phyloP scores from a whole-genome alignment of 2,329 filamentous ascomycete genomes.

The Colletotrichum paranaense region DNA sequence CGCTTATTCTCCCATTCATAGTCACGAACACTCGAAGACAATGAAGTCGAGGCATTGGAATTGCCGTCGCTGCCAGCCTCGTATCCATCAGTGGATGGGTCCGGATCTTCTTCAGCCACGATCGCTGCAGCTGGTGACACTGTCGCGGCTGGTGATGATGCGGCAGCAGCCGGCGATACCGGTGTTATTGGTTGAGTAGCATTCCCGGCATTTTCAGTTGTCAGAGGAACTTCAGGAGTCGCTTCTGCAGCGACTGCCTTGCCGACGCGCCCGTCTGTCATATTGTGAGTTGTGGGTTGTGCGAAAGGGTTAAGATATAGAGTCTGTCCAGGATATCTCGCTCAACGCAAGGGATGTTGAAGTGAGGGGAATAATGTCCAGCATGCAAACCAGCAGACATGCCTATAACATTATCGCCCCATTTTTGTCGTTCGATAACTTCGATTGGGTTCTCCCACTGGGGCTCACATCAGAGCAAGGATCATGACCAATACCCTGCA shows the following conservation, averaged over 20 bases:
- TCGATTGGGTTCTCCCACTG: not conserved
- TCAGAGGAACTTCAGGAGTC: not conserved
- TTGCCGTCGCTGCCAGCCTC: constrained; percentile 36
- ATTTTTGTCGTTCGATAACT: not conserved
- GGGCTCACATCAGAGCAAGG: not conserved
- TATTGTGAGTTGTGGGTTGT: not conserved
- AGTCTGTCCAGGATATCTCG: not conserved
- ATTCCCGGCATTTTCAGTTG: not conserved
- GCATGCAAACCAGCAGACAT: not conserved
- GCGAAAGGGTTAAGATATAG: not conserved
- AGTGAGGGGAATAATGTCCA: not conserved
- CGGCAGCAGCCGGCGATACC: not conserved
- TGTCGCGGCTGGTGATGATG: not conserved
- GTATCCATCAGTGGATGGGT: not conserved
- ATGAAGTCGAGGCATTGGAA: constrained; percentile 41
- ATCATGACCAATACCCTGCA: not conserved
- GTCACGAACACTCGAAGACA: constrained; percentile 49
- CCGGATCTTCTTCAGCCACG: not conserved
- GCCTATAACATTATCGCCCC: not conserved
- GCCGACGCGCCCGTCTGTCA: not conserved
- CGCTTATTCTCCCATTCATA: constrained; percentile 55
- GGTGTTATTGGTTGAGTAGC: not conserved
- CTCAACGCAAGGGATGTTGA: not conserved
- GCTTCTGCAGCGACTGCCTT: not conserved
- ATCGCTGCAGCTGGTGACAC: not conserved